Evolutionary conservation across 371 early-diverging fungal species (phyloP).

Genomic region (Syncephalastrum contaminatum): DNA sequence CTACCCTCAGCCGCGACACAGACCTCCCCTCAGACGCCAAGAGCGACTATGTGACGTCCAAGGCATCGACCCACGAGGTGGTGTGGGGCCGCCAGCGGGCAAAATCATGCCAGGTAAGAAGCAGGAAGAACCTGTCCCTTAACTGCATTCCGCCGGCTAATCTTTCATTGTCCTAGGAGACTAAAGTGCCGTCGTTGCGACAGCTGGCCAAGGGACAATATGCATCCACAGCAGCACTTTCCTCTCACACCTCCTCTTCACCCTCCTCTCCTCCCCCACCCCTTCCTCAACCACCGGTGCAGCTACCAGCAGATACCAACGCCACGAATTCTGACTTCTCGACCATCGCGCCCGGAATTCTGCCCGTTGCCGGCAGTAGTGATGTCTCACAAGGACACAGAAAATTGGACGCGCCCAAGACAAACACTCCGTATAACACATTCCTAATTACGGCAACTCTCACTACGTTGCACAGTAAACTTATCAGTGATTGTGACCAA

Average conservation of each 20-base stretch:
- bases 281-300: neutral
- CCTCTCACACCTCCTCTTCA: constrained; percentile 5
- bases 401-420: constrained; percentile 3
- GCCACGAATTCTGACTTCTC: neutral
- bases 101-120: constrained; percentile 36
- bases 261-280: neutral
- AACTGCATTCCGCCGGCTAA: neutral
- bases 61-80: constrained; percentile 11
- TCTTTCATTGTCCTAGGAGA: constrained; percentile 20
- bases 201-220: constrained; percentile 28
- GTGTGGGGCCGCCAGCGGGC: constrained; percentile 30
- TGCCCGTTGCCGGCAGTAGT: constrained; percentile 3
- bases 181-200: constrained; percentile 26
- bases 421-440: constrained; percentile 10
- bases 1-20: constrained; percentile 2
- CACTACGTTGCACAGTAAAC: constrained; percentile 42
- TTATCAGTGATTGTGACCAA: constrained; percentile 37
- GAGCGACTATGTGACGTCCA: constrained; percentile 23
- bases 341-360: constrained; percentile 4
- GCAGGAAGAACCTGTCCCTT: neutral
- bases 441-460: constrained; percentile 40
- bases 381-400: constrained; percentile 1
- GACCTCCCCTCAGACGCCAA: constrained; percentile 19
- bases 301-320: constrained; percentile 1
- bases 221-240: constrained; percentile 9